Evolutionary conservation across 139 green algal species (phyloP), one percentile per base, ranked within the genome.

Genomic region (Coccomyxa sp.): DNA sequence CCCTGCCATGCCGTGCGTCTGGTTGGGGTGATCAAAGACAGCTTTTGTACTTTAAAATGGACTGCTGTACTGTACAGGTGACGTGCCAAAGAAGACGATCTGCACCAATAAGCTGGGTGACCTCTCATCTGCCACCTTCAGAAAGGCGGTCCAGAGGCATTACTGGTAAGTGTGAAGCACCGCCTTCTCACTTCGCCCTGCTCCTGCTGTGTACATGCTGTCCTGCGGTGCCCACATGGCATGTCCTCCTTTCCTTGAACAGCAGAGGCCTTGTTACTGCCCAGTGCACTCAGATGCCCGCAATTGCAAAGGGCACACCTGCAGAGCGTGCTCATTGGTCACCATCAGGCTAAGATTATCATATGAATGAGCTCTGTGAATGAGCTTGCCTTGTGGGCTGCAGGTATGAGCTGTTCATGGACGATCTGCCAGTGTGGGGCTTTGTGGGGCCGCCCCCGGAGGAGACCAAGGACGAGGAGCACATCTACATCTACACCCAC

Each of bases 331-430:
- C 4, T 37, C 39, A 55, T 71, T 41, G n/a, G 24, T 27, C 29
- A 27, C 27, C 54, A 33, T 1, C 4, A 2, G 2, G 54, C 29
- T 27, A 68, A 5, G 18, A 68, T 22, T 68, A 22, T 68, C 54
- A 22, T 68, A 22, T 68, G 22, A 22, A 68, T 22, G 16, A 68
- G 16, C 16, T 73, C 8, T 73, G 31, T 73, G 12, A 22, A 68
- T 77, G 31, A 69, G n/a, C 35, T 29, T 72, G 74, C n/a, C 39
- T 18, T 44, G 36, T 10, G 33, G 9, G n/a, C 1, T 76, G 77
- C 82, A 95, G 91, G 90, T 98, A 96, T 71, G 95, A 98, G 89
- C 82, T 98, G 27, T 98, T 97, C 73, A 83, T 97, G 36, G 95
- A 98, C 72, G 94, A 98, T 54, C 86, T 99, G 75, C 95, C 95